Conservation (phyloP, 1,284 basidiomycete genomes). For the Waitea zeae region DNA sequence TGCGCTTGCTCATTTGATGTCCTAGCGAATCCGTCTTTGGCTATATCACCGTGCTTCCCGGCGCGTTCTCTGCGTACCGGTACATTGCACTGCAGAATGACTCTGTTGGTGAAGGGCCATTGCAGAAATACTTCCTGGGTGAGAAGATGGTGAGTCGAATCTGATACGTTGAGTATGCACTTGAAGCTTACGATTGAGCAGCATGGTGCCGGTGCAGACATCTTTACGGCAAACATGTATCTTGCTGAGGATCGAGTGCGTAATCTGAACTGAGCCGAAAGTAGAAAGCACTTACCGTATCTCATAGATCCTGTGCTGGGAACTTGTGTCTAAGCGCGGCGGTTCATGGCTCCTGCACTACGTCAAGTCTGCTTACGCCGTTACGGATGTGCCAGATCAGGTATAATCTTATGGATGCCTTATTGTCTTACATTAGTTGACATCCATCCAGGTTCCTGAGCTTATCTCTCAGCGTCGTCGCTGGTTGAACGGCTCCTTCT, state of each 20-base stretch:
- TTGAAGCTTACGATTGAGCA: slow-evolving; percentile 7
- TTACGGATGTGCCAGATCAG: slow-evolving; percentile 86
- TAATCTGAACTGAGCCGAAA: slow-evolving; percentile 6
- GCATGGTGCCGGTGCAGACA: slow-evolving; percentile 77
- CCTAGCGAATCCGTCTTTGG: slow-evolving; percentile 75
- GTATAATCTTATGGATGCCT: slow-evolving; percentile 18
- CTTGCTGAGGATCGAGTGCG: slow-evolving; percentile 75
- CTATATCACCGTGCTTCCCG: slow-evolving; percentile 85
- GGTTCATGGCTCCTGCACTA: slow-evolving; percentile 86
- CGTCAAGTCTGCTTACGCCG: slow-evolving; percentile 81
- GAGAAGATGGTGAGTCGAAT: slow-evolving; percentile 57
- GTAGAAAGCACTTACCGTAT: slow-evolving; percentile 3
- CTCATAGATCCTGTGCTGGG: slow-evolving; percentile 77
- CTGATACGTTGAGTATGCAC: slow-evolving; percentile 1
- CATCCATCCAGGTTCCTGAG: slow-evolving; percentile 46
- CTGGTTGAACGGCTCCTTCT: slow-evolving; percentile 97
- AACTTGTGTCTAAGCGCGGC: slow-evolving; percentile 77
- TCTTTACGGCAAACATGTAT: slow-evolving; percentile 93
- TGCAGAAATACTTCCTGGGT: slow-evolving; percentile 90
- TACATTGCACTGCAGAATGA: slow-evolving; percentile 90
- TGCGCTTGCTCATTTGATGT: slow-evolving; percentile 2
- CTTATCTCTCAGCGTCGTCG: slow-evolving; percentile 84
- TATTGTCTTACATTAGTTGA: background rate
- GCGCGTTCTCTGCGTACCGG: slow-evolving; percentile 85
- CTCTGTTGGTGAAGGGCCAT: slow-evolving; percentile 61